Percentiles rank a stretch among this genome's conserved stretches.
Conservation (phyloP, 140 eudicot genomes). For the Anethum foeniculum region DNA sequence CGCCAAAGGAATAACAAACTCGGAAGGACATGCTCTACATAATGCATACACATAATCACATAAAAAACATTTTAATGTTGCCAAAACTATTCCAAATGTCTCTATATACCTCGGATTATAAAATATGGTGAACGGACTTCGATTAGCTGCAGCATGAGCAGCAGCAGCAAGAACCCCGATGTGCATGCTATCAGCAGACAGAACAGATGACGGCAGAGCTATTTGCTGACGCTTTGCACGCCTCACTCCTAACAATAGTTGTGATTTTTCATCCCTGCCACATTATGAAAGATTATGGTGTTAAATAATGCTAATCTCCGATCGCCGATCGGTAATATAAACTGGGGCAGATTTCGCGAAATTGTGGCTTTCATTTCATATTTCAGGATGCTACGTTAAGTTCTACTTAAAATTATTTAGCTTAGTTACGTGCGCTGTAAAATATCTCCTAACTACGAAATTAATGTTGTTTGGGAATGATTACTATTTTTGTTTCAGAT, state of each 20-base stretch:
- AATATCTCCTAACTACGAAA: no score
- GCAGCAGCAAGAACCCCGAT: conserved; percentile 99
- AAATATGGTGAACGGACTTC: conserved; percentile 74
- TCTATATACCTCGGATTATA: conserved; percentile 74
- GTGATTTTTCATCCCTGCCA: conserved; percentile 82
- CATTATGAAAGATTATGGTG: background rate
- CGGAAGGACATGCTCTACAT: conserved; percentile 91
- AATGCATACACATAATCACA: background rate
- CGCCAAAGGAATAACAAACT: conserved; percentile 70
- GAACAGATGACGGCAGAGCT: conserved; percentile 83
- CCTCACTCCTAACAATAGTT: conserved; percentile 77
- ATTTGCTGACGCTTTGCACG: conserved; percentile 89
- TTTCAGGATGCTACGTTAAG: background rate
- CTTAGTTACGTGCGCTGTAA: no score
- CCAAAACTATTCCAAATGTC: background rate
- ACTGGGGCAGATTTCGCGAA: background rate
- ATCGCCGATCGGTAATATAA: no score
- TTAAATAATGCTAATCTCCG: background rate
- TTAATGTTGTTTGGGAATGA: no score
- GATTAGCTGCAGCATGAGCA: conserved; percentile 89
- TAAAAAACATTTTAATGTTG: background rate
- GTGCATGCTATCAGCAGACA: conserved; percentile 99
- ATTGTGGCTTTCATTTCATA: background rate
- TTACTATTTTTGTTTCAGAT: no score
- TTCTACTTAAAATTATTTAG: background rate